Evolutionary conservation across 805 yeast genomes (phyloP).

Genomic region (Wickerhamiella lipophila): DNA sequence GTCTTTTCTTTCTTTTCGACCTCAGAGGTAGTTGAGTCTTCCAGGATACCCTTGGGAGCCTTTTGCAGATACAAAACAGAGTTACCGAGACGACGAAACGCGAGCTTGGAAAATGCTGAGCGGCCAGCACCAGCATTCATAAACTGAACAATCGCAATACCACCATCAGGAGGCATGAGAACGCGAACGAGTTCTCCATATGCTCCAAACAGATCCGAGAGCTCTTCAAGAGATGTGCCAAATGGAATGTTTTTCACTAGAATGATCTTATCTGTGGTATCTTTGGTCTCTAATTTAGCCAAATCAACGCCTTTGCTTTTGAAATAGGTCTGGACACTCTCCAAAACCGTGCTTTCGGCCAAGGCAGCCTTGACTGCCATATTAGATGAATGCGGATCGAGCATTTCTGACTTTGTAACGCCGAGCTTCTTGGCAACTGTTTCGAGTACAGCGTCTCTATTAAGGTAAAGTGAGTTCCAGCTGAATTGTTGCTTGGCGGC

Average conservation of each 20-base stretch:
- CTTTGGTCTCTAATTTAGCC: conserved; percentile 47
- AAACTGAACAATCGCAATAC: conserved; percentile 87
- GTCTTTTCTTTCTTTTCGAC: conserved; percentile 28
- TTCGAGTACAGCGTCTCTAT: conserved; percentile 80
- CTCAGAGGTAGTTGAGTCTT: conserved; percentile 22
- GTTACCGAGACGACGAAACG: conserved; percentile 78
- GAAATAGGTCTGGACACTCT: conserved; percentile 78
- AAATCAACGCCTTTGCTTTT: conserved; percentile 78
- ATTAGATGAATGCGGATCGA: conserved; percentile 74
- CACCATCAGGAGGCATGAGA: conserved; percentile 92
- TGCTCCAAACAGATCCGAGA: conserved; percentile 67
- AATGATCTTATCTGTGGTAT: conserved; percentile 67
- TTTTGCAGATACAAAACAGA: conserved; percentile 82
- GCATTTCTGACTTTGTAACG: conserved; percentile 62
- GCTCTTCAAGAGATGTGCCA: conserved; percentile 69
- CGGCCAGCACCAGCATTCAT: conserved; percentile 74
- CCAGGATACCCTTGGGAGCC: conserved; percentile 76
- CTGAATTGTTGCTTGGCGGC: conserved; percentile 81
- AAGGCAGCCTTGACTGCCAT: conserved; percentile 94
- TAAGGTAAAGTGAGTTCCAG: conserved; percentile 91
- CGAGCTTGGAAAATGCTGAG: conserved; percentile 74
- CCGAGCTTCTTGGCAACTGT: conserved; percentile 81
- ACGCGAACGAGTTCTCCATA: conserved; percentile 70
- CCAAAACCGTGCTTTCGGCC: conserved; percentile 92
- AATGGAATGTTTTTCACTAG: conserved; percentile 83